These are phyloP conservation scores for Nicotiana tomentosiformis DNA, from an alignment of 257 asterid species.

Conservation along the genomic window DNA sequence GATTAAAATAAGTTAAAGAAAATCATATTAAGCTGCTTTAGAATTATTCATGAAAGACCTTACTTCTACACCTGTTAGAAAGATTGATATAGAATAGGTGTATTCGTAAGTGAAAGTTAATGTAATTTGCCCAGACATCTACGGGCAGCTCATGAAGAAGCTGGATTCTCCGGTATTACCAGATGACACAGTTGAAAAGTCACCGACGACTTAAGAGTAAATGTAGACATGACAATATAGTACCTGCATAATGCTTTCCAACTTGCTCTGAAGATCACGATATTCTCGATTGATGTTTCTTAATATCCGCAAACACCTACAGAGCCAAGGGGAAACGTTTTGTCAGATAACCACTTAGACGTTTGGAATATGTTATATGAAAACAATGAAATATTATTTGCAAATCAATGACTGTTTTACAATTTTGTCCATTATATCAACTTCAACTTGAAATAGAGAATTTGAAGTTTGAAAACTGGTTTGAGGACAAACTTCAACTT, in stretches of 20 bases:
- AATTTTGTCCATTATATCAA: too few relatives aligned
- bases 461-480: too few relatives aligned
- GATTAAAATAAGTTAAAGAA: not conserved
- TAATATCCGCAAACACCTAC: slow-evolving; percentile 10
- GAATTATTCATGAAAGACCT: not conserved
- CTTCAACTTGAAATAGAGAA: too few relatives aligned
- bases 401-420: too few relatives aligned
- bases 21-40: not conserved
- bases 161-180: not conserved
- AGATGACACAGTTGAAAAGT: not conserved
- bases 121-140: too few relatives aligned
- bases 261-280: not conserved
- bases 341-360: not conserved
- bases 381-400: too few relatives aligned
- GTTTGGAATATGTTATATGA: too few relatives aligned
- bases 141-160: not conserved
- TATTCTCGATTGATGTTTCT: not conserved
- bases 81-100: not conserved
- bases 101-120: too few relatives aligned
- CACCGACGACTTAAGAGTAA: not conserved
- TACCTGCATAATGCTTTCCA: slow-evolving; percentile 4
- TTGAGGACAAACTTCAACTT: too few relatives aligned
- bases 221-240: not conserved
- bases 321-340: not conserved
- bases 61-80: not conserved